phyloP scores from a whole-genome alignment of 2,329 filamentous ascomycete species.

The Juglanconis juglandina region DNA sequence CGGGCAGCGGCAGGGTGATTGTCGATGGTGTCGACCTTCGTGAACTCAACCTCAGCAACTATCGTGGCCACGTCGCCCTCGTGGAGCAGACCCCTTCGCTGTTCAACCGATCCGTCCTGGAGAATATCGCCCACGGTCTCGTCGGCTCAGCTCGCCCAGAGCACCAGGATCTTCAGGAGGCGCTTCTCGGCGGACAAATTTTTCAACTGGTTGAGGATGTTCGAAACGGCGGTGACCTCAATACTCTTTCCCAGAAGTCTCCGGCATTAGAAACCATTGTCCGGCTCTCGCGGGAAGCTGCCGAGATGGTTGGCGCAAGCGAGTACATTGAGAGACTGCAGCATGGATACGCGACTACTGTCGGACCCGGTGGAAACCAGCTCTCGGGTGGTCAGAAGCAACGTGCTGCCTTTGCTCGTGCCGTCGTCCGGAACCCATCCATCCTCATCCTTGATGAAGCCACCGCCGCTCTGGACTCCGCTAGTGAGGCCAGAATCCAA shows the following conservation, averaged over 20 bases:
- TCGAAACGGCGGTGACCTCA: slow-evolving; percentile 41
- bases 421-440: slow-evolving; percentile 52
- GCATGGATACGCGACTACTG: slow-evolving; percentile 49
- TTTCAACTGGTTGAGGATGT: slow-evolving; percentile 49
- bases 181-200: slow-evolving; percentile 48
- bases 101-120: slow-evolving; percentile 44
- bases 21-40: slow-evolving; percentile 48
- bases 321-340: slow-evolving; percentile 54
- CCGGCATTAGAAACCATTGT: slow-evolving; percentile 41
- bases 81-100: slow-evolving; percentile 46
- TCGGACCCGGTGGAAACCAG: slow-evolving; percentile 51
- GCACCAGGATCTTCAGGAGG: slow-evolving; percentile 38
- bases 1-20: slow-evolving; percentile 43
- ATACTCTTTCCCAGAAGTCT: slow-evolving; percentile 25
- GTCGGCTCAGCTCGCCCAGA: slow-evolving; percentile 40
- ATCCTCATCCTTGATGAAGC: slow-evolving; percentile 62
- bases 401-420: slow-evolving; percentile 55
- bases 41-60: slow-evolving; percentile 42
- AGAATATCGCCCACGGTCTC: slow-evolving; percentile 50
- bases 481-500: slow-evolving; percentile 54
- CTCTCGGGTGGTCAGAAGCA: slow-evolving; percentile 61
- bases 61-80: slow-evolving; percentile 40
- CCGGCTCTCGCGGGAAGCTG: slow-evolving; percentile 44
- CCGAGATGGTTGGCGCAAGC: slow-evolving; percentile 56
- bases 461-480: slow-evolving; percentile 58